A percentile compares a stretch with the other conserved stretches of the same genome.
phyloP scores from a whole-genome alignment of 495 filamentous ascomycete species.

The Paragyromitra xinjiangensis region DNA sequence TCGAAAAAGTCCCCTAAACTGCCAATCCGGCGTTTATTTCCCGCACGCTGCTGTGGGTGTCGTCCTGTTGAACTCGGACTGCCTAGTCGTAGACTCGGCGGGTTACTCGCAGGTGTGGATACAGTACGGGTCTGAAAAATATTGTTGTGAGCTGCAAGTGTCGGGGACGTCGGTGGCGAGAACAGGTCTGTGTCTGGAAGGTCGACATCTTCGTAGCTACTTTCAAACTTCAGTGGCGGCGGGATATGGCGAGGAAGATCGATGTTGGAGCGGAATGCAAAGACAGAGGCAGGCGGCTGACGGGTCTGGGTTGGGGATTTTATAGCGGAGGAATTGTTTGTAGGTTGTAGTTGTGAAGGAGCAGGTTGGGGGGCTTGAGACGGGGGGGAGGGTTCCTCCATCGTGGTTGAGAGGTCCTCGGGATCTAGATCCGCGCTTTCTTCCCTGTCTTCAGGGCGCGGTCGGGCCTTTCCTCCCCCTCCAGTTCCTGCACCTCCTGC shows the following conservation, averaged over 20 bases:
- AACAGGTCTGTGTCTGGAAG: conserved; percentile 38
- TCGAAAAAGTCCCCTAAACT: conserved; percentile 53
- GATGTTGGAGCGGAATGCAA: conserved; percentile 45
- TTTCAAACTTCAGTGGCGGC: conserved; percentile 39
- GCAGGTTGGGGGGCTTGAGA: conserved; percentile 20
- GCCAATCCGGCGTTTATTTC: conserved; percentile 48
- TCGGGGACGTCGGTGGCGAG: conserved; percentile 52
- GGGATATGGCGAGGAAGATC: conserved; percentile 50
- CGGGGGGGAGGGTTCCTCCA: conserved; percentile 20
- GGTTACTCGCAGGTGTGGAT: conserved; percentile 17
- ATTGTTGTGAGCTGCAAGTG: conserved; percentile 44
- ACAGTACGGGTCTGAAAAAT: conserved; percentile 45
- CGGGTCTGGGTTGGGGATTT: conserved; percentile 32
- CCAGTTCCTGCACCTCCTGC: neutral
- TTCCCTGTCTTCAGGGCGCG: conserved; percentile 47
- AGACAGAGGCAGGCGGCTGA: conserved; percentile 40
- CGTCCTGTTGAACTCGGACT: conserved; percentile 39
- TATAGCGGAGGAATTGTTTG: conserved; percentile 18
- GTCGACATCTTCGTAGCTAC: conserved; percentile 35
- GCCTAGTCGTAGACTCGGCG: conserved; percentile 27
- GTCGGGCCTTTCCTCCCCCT: conserved; percentile 32
- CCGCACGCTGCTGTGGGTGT: conserved; percentile 34
- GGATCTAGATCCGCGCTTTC: conserved; percentile 36
- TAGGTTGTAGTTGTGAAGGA: conserved; percentile 27
- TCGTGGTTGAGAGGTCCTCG: conserved; percentile 40